Base-by-base conservation (phyloP, 805 yeast genomes). In the Maudiozyma turicensis region DNA sequence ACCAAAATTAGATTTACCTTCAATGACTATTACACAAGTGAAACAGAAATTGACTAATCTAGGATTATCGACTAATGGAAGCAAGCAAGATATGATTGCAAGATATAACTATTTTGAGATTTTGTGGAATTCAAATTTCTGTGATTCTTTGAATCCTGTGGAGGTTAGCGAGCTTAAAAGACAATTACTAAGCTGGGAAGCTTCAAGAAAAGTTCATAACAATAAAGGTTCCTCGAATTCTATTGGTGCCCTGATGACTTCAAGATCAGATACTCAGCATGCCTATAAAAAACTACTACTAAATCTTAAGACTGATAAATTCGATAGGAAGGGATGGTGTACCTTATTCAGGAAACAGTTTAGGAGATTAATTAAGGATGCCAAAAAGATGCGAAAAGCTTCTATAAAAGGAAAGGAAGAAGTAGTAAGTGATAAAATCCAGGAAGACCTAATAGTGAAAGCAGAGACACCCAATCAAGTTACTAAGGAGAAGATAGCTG, bases 101-200 rank as follows among this genome's bases (percentile, higher is more conserved):
- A 67, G 98, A 40, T 85, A 85, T 60, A 82, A 79, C 52, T 91
- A 89, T 54, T 90, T 81, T 69, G 79, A 84, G 49, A 78, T 81
- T 33, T 60, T 88, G 9, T 84, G 82, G 80, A 90, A 90, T 60
- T 82, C 95, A 10, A 88, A 88, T 58, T 74, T 61, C 44, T 54
- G 81, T 41, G 96, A 88, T 59, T 76, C 89, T 6, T 68, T 76
- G 35, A 72, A 71, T 32, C 96, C 95, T 0, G 77, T 76, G 4
- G 65, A 77, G 29, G 81, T 79, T 26, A 66, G 70, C 38, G 75
- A 77, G 5, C 63, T 90, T 45, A 70, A 77, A 44, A 77, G 74
- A 47, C 75, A 75, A 46, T 70, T 90, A 38, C 62, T 67, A 26
- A 78, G 80, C 57, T 85, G 95, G 95, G 96, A 88, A 58, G 63